Evolutionary conservation across 148 eudicot genomes (phyloP).

Genomic region (Hydrangea macrophylla): DNA sequence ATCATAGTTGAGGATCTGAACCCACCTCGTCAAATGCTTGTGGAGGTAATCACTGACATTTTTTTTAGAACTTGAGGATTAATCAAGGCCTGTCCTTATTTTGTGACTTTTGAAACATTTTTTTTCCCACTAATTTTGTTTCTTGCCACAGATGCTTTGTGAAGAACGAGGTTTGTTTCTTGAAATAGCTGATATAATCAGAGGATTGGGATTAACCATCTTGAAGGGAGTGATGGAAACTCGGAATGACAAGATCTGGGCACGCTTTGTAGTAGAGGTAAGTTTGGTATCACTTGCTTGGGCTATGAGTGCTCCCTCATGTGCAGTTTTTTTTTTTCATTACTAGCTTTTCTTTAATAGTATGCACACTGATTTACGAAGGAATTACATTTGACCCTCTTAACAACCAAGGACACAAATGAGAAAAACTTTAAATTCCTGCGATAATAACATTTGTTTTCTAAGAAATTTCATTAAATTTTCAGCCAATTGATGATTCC

Average conservation of each 20-base stretch:
- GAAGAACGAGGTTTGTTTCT: slow-evolving; percentile 86
- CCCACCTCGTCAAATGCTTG: slow-evolving; percentile 91
- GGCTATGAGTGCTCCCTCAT: too few relatives aligned
- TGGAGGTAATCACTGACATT: slow-evolving; percentile 52
- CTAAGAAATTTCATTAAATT: background rate
- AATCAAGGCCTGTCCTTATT: too few relatives aligned
- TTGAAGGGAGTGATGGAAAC: slow-evolving; percentile 95
- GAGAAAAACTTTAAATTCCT: background rate
- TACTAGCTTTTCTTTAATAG: background rate
- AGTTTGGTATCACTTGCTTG: too few relatives aligned
- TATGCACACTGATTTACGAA: background rate
- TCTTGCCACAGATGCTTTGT: slow-evolving; percentile 72
- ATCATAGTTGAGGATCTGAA: slow-evolving; percentile 91
- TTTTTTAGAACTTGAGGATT: too few relatives aligned
- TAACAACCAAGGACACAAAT: background rate
- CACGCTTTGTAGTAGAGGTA: slow-evolving; percentile 96
- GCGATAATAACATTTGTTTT: background rate
- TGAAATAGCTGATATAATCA: slow-evolving; percentile 92
- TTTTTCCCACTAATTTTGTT: background rate
- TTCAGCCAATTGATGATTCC: background rate
- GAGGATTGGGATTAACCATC: slow-evolving; percentile 94
- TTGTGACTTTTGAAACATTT: background rate
- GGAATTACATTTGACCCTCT: background rate
- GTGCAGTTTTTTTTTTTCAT: too few relatives aligned
- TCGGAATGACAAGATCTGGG: slow-evolving; percentile 88